These are phyloP conservation scores for Fusarium buharicum DNA, from an alignment of 2,329 filamentous ascomycete species.

Conservation along the genomic window DNA sequence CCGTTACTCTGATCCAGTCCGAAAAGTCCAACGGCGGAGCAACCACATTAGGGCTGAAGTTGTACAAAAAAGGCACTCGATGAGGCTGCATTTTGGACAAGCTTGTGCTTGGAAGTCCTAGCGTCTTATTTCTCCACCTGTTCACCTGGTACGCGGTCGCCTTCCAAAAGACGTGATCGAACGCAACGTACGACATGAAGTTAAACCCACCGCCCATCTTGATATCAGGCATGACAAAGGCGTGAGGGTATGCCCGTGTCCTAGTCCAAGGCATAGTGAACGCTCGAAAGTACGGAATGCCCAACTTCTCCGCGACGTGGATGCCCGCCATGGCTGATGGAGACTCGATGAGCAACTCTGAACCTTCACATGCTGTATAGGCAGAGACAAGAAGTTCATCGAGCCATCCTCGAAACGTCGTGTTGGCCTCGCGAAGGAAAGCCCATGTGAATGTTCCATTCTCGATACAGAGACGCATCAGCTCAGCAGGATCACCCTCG, in stretches of 20 bases:
- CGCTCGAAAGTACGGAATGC: constrained; percentile 94
- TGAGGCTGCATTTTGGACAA: constrained; percentile 94
- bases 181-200: constrained; percentile 93
- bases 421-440: constrained; percentile 87
- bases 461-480: constrained; percentile 96
- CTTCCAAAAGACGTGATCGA: constrained; percentile 97
- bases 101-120: constrained; percentile 82
- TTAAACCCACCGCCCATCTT: constrained; percentile 98
- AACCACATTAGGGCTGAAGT: constrained; percentile 95
- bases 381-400: constrained; percentile 86
- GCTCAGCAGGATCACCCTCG: constrained; percentile 88
- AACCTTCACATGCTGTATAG: constrained; percentile 84
- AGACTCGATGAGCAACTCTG: constrained; percentile 92
- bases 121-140: constrained; percentile 83
- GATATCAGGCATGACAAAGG: constrained; percentile 90
- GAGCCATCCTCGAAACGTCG: constrained; percentile 93
- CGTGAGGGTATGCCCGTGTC: constrained; percentile 94
- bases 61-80: constrained; percentile 98
- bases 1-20: constrained; percentile 96
- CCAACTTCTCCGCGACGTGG: constrained; percentile 92
- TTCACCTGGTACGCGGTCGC: constrained; percentile 92
- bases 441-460: constrained; percentile 96
- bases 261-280: constrained; percentile 99
- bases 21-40: constrained; percentile 93
- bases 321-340: constrained; percentile 98